These are phyloP conservation scores for Nannizziopsis arthrosporioides DNA, from an alignment of 2,329 filamentous ascomycete genomes.

Conservation along the genomic window DNA sequence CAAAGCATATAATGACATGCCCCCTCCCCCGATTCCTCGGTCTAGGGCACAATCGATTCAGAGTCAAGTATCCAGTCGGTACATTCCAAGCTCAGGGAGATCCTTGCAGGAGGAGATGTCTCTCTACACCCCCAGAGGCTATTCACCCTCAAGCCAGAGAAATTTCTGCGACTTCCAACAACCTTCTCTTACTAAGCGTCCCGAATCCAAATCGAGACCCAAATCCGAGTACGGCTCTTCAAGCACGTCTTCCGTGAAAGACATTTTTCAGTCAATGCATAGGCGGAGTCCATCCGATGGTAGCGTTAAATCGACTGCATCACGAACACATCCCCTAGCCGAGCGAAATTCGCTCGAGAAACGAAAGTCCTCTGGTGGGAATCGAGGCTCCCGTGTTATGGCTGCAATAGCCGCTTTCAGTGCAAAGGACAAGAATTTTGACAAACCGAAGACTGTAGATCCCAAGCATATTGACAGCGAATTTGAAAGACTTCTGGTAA, in stretches of 20 bases:
- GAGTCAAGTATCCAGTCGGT: slow-evolving; percentile 27
- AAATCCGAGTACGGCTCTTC: slow-evolving; percentile 40
- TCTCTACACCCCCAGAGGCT: slow-evolving; percentile 48
- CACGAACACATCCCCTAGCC: slow-evolving; percentile 12
- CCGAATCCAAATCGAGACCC: slow-evolving; percentile 37
- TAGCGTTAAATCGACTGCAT: slow-evolving; percentile 6
- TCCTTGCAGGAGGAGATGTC: slow-evolving; percentile 45
- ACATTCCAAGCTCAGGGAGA: slow-evolving; percentile 35
- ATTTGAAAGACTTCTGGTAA: slow-evolving; percentile 50
- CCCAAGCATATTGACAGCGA: slow-evolving; percentile 48
- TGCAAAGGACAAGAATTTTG: slow-evolving; percentile 39
- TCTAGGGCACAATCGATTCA: slow-evolving; percentile 13
- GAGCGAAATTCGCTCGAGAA: slow-evolving; percentile 15
- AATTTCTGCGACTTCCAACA: slow-evolving; percentile 47
- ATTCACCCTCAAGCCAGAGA: slow-evolving; percentile 50
- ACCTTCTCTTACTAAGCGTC: slow-evolving; percentile 32
- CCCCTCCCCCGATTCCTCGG: slow-evolving; percentile 3
- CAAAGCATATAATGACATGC: slow-evolving; percentile 16
- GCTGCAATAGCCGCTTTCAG: slow-evolving; percentile 54
- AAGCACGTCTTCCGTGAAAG: slow-evolving; percentile 31
- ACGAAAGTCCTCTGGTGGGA: slow-evolving; percentile 25
- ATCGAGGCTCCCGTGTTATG: slow-evolving; percentile 47
- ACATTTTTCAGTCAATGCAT: slow-evolving; percentile 18
- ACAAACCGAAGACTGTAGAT: slow-evolving; percentile 36
- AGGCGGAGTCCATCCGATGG: slow-evolving; percentile 7